Evolutionary conservation across 352 stramenopile species (phyloP).

Genomic region (Globisporangium cederbergense): DNA sequence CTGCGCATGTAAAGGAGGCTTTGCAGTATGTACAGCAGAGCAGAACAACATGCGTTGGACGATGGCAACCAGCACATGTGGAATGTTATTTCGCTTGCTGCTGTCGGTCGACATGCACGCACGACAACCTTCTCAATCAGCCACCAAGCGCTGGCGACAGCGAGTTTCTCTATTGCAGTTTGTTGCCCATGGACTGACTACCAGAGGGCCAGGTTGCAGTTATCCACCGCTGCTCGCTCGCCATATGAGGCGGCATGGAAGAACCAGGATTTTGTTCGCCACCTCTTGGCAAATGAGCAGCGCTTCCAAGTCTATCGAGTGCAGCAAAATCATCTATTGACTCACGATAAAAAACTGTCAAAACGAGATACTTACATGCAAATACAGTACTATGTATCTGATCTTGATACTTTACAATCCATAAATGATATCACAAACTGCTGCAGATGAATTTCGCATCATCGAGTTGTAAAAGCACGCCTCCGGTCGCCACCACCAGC

Average conservation of each 20-base stretch:
- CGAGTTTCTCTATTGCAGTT: not conserved
- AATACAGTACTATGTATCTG: not conserved
- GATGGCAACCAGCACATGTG: no score
- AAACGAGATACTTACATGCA: no score
- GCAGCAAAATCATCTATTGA: no score
- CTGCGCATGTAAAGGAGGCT: no score
- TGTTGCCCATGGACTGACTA: not conserved
- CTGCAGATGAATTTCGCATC: not conserved
- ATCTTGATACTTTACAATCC: not conserved
- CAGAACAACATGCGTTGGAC: no score
- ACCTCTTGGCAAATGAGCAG: no score
- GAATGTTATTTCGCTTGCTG: no score
- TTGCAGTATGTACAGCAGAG: no score
- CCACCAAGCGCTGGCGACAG: not conserved
- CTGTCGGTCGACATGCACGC: no score
- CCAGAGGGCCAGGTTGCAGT: not conserved
- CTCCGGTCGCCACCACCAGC: not conserved
- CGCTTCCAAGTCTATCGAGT: no score
- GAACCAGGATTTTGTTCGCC: not conserved
- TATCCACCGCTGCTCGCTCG: not conserved
- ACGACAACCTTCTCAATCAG: not conserved
- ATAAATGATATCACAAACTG: not conserved
- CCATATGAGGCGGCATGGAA: not conserved
- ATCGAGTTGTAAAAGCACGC: slow-evolving; percentile 2
- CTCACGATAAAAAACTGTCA: no score